phyloP scores from a whole-genome alignment of 768 basidiomycete species.

The Leccinum uliginosum region DNA sequence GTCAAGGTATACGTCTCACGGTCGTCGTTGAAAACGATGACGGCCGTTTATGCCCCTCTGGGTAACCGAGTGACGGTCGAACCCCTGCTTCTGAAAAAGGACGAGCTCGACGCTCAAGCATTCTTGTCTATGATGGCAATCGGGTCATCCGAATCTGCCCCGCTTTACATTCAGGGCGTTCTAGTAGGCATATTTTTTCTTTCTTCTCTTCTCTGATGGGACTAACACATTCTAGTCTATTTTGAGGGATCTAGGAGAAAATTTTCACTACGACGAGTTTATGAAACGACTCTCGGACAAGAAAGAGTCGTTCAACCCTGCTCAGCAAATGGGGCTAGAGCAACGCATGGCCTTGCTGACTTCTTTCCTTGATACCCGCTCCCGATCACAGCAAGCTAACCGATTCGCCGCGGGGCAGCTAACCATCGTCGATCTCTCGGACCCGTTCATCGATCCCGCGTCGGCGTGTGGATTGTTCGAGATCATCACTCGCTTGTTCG shows the following conservation, averaged over 20 bases:
- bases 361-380: conserved; percentile 46
- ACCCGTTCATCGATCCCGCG: conserved; percentile 64
- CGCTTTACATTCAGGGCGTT: conserved; percentile 66
- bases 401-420: conserved; percentile 56
- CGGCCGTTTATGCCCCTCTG: conserved; percentile 49
- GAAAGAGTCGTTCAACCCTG: conserved; percentile 51
- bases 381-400: conserved; percentile 5
- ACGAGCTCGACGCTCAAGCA: conserved; percentile 64
- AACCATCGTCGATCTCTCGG: conserved; percentile 68
- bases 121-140: conserved; percentile 76
- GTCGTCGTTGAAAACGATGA: conserved; percentile 60
- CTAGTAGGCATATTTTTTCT: conserved; percentile 40
- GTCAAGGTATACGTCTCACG: conserved; percentile 55
- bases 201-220: background rate
- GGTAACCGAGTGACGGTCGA: conserved; percentile 47
- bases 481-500: conserved; percentile 60
- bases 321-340: conserved; percentile 52
- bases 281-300: conserved; percentile 40
- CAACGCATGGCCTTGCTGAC: conserved; percentile 61
- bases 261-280: conserved; percentile 51
- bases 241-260: conserved; percentile 58
- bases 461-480: conserved; percentile 71
- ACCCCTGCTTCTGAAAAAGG: conserved; percentile 50
- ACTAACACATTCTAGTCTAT: conserved; percentile 41
- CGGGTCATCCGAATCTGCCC: conserved; percentile 54